These are phyloP conservation scores for Friedmanniomyces simplex DNA, from an alignment of 495 filamentous ascomycete species.

Conservation along the genomic window DNA sequence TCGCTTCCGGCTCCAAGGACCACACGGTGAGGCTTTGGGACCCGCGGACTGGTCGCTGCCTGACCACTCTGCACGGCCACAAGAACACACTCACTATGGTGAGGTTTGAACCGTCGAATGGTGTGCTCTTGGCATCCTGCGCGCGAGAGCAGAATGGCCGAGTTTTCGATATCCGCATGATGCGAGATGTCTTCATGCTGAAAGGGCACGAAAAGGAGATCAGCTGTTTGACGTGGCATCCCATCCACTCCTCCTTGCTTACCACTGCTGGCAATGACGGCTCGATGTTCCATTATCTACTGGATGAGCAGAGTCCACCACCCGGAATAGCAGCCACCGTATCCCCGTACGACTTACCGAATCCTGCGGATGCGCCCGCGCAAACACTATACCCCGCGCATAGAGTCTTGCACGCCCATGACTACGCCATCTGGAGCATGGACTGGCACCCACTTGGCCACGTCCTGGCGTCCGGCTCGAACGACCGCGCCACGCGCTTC, in stretches of 20 bases:
- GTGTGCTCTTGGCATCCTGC: conserved; percentile 77
- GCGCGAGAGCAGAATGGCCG: conserved; percentile 85
- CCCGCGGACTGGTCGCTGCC: conserved; percentile 73
- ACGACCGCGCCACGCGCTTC: conserved; percentile 92
- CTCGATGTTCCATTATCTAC: conserved; percentile 78
- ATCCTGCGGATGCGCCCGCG: conserved; percentile 64
- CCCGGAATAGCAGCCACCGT: conserved; percentile 52
- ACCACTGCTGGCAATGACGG: conserved; percentile 85
- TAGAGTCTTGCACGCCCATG: conserved; percentile 73
- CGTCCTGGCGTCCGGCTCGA: conserved; percentile 95
- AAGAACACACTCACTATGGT: conserved; percentile 92
- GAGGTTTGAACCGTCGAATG: conserved; percentile 71
- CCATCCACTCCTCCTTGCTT: conserved; percentile 76
- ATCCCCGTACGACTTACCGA: conserved; percentile 73
- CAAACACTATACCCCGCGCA: conserved; percentile 87
- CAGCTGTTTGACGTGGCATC: conserved; percentile 87
- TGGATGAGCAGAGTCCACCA: conserved; percentile 83
- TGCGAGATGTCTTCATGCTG: conserved; percentile 89
- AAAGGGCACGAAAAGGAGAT: conserved; percentile 92
- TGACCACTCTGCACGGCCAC: conserved; percentile 93
- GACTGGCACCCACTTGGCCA: conserved; percentile 97
- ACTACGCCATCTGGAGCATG: conserved; percentile 89
- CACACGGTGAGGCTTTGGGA: conserved; percentile 98
- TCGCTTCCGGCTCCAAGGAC: conserved; percentile 96
- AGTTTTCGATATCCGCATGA: conserved; percentile 92